Base-by-base conservation (phyloP, 139 green algal genomes). In the Tetraselmis chui region DNA sequence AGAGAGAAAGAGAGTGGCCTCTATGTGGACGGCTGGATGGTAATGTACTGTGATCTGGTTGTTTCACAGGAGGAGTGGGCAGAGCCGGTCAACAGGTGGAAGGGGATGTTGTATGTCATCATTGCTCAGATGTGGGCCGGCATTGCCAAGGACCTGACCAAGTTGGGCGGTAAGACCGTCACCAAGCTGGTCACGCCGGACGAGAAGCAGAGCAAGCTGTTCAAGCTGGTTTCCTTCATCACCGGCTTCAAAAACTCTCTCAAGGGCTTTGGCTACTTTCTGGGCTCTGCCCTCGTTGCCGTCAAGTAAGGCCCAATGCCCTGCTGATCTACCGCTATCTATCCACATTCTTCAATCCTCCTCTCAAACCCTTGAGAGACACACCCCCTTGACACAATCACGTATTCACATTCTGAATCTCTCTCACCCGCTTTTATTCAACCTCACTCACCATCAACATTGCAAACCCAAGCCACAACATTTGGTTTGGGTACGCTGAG, bases 71-170 rank as follows among this genome's bases (percentile, higher is more conserved):
- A 79, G 11, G 29, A 31, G 18, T 79, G 76, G 76, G 29, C 29
- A 18, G 11, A n/a, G 29, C 11, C 5, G 45, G 45, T 25, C 11
- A 67, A 67, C 45, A 5, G 45, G 11, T 67, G 22, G n/a, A 27
- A 82, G 78, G 89, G 88, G 29, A 95, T 96, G 76, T 25, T 94
- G 0, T 95, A 91, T 75, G 91, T 95, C 24, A 94, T 89, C 0
- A 83, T 88, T 27, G 59, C 79, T 0, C 93, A 97, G 86, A 88
- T 93, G 84, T 81, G 95, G 79, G 94, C 88, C 76, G 94, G 94
- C 32, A 82, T 97, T 0, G 93, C 94, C 30, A 97, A 97, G 83
- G 94, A 97, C 84, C 86, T 97, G 25, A 95, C 91, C 27, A 97
- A 97, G 89, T 86, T 97, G 18, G 94, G 94, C 0, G 93, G 93